Percentiles rank a stretch among this genome's conserved stretches.
Conservation (phyloP, 805 yeast species). For the Jamesozyma hellenica region DNA sequence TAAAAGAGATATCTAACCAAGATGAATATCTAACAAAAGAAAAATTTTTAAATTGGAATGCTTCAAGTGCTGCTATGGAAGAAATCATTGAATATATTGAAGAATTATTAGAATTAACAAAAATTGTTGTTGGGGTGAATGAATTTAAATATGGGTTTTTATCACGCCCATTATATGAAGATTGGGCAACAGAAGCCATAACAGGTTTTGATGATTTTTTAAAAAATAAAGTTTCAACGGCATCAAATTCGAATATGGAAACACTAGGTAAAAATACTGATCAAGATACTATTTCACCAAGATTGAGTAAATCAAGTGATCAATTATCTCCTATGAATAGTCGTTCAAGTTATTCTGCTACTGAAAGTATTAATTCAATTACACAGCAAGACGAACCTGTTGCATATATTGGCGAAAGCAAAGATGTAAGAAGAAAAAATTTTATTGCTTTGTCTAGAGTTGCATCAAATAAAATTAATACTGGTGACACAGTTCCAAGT, state of each 20-base stretch:
- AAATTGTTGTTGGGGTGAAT: slow-evolving; percentile 38
- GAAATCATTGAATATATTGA: slow-evolving; percentile 43
- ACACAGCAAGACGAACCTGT: slow-evolving; percentile 3
- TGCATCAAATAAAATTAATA: slow-evolving; percentile 18
- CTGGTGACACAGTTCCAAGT: slow-evolving; percentile 17
- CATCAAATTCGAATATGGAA: neutral
- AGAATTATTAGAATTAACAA: slow-evolving; percentile 34
- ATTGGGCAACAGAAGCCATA: slow-evolving; percentile 35
- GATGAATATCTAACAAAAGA: slow-evolving; percentile 28
- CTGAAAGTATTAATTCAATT: neutral
- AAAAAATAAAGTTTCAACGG: slow-evolving; percentile 2
- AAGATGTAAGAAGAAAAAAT: slow-evolving; percentile 4
- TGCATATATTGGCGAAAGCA: slow-evolving; percentile 7
- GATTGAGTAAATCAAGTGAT: neutral
- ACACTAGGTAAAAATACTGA: neutral
- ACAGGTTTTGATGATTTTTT: slow-evolving; percentile 29
- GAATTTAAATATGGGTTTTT: slow-evolving; percentile 43
- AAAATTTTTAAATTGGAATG: slow-evolving; percentile 42
- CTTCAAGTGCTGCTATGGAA: slow-evolving; percentile 39
- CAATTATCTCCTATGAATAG: neutral
- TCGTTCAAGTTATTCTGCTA: neutral
- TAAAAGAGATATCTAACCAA: slow-evolving; percentile 5
- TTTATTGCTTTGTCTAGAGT: slow-evolving; percentile 19
- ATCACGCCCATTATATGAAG: slow-evolving; percentile 37
- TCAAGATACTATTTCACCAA: neutral